Evolutionary conservation across 129 eudicot genomes (phyloP).

Genomic region (Chrysanthemum seticuspe): DNA sequence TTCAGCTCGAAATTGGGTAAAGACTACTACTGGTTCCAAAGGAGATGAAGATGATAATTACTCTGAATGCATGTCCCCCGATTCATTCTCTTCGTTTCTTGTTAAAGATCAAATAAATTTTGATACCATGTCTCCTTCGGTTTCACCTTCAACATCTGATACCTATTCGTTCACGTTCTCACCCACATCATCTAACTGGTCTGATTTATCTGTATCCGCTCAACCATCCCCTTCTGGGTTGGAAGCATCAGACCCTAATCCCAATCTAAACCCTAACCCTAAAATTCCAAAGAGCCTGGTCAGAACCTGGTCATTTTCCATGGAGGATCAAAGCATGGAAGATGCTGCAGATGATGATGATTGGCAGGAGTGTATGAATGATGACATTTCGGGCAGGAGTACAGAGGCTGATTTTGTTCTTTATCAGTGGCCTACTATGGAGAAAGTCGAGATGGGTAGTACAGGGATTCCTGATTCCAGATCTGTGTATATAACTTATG

Average conservation of each 20-base stretch:
- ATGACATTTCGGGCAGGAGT: conserved; percentile 1
- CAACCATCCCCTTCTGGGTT: not conserved
- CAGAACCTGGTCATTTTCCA: conserved; percentile 38
- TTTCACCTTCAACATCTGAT: conserved; percentile 88
- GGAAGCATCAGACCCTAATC: conserved; percentile 38
- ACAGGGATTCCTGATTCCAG: conserved; percentile 31
- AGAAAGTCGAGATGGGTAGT: conserved; percentile 32
- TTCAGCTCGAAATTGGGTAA: conserved; percentile 33
- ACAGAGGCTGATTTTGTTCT: conserved; percentile 14
- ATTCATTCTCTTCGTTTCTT: conserved; percentile 49
- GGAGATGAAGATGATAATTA: conserved; percentile 28
- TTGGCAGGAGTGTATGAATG: conserved; percentile 15
- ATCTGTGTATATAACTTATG: conserved; percentile 26
- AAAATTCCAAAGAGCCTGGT: conserved; percentile 19
- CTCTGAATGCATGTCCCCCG: conserved; percentile 42
- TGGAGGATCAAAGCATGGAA: conserved; percentile 39
- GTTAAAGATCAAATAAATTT: conserved; percentile 51
- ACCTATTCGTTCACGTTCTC: conserved; percentile 73
- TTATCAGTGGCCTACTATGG: conserved; percentile 34
- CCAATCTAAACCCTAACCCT: conserved; percentile 16
- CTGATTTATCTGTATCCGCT: conserved; percentile 55
- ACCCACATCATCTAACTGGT: conserved; percentile 82
- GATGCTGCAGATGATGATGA: conserved; percentile 24
- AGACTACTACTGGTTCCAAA: not conserved
- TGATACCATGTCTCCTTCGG: conserved; percentile 57